Base-by-base conservation (phyloP, 169 alveolate genomes). In the Cryptosporidium bovis region DNA sequence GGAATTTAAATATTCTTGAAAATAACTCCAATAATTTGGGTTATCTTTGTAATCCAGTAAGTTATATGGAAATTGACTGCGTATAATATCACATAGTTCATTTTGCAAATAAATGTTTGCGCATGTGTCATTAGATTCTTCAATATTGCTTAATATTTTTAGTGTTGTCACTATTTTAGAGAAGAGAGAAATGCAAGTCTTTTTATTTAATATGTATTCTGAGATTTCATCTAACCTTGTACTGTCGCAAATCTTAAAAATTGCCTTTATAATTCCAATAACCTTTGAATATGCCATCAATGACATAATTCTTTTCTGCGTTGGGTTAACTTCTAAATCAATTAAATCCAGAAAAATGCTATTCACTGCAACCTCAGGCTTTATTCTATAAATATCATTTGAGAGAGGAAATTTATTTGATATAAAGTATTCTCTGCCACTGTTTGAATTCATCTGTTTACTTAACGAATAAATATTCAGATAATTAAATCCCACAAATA, bases 11-110 rank as follows among this genome's bases (percentile, higher is more conserved):
- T 77, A 77, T 36, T 16, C 24, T 15, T 77, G 77, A 44, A 77
- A 77, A 24, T 40, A 77, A 69, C 51, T 53, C 83, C 83, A 69
- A 56, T 69, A 69, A 29, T 56, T 31, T 31, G 60, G 18, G 15
- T 40, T 53, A 33, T 56, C 69, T 44, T 58, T 34, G 29, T 50
- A 60, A 44, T 27, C 34, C 12, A 40, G 71, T 44, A 77, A 50
- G 64, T 56, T 48, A 27, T 77, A 62, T 29, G 87, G 87, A 77
- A 24, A 77, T 18, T 40, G 71, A 20, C 33, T 40, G n/a, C 64
- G 64, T 13, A 77, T 18, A 48, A 77, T 20, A 29, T 56, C 71
- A 77, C 40, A 44, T 16, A 56, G 58, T 77, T 77, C 87, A 46
- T 27, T 56, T 46, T 77, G 87, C n/a, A 77, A 77, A 60, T 33